Percentiles rank a stretch among this genome's conserved stretches.
phyloP scores from a whole-genome alignment of 345 rosid species.

The Aquilaria yunnanensis region DNA sequence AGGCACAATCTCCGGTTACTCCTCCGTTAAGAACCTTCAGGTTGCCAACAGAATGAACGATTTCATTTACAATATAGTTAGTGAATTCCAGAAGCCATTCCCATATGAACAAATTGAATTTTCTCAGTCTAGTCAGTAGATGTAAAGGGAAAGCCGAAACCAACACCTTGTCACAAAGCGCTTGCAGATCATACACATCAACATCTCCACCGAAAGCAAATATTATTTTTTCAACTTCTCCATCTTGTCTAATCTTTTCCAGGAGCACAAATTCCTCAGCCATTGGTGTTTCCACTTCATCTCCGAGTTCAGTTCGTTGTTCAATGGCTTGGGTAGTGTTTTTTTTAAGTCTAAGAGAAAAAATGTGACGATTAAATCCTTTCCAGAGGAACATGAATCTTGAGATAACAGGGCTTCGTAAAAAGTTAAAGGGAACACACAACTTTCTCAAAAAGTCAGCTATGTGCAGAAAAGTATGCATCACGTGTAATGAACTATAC shows the following conservation, averaged over 20 bases:
- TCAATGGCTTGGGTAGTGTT: conserved; percentile 60
- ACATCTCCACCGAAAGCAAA: conserved; percentile 89
- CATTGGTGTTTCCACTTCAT: conserved; percentile 59
- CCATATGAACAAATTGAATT: background rate
- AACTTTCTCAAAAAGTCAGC: no score
- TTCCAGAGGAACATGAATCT: background rate
- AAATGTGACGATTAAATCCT: conserved; percentile 3
- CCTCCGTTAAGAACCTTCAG: no score
- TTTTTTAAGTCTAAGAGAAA: conserved; percentile 43
- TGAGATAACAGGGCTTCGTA: background rate
- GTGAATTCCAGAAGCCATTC: background rate
- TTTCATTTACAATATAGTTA: background rate
- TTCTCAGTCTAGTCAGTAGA: background rate
- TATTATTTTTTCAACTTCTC: conserved; percentile 65
- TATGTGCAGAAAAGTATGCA: no score
- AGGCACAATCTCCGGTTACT: background rate
- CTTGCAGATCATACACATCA: conserved; percentile 88
- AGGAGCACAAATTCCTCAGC: conserved; percentile 73
- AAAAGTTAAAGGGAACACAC: no score
- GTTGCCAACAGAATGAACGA: no score
- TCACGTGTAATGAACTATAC: no score
- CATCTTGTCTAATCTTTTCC: conserved; percentile 59
- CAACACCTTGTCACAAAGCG: conserved; percentile 80
- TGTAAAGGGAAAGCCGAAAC: background rate
- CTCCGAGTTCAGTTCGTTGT: conserved; percentile 37